A percentile compares a stretch with the other conserved stretches of the same genome.
phyloP scores from a whole-genome alignment of 2,329 filamentous ascomycete genomes.

The Exophiala dermatitidis region DNA sequence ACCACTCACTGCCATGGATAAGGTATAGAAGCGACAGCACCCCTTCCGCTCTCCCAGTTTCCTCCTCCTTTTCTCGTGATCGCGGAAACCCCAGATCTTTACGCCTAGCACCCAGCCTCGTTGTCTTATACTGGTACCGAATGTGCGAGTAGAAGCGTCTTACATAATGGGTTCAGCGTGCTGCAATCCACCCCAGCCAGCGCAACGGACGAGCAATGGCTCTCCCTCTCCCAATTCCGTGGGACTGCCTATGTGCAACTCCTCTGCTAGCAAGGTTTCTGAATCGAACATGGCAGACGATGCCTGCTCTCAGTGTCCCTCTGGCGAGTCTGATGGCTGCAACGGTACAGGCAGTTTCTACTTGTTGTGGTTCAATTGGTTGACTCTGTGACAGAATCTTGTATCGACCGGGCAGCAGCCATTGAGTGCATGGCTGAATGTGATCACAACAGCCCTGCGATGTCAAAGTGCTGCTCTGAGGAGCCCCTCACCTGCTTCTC shows the following conservation, averaged over 20 bases:
- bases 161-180: not conserved
- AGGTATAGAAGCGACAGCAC: too few relatives aligned
- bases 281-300: not conserved
- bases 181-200: not conserved
- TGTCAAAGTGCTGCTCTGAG: not conserved
- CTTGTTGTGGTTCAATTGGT: not conserved
- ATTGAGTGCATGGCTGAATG: constrained; percentile 34
- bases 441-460: not conserved
- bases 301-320: not conserved
- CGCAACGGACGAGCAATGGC: not conserved
- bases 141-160: too few relatives aligned
- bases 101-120: too few relatives aligned
- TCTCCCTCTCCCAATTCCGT: too few relatives aligned
- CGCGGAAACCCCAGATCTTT: too few relatives aligned
- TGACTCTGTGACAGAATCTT: constrained; percentile 27
- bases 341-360: not conserved
- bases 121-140: too few relatives aligned
- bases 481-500: not conserved
- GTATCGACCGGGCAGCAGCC: constrained; percentile 41
- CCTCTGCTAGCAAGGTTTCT: too few relatives aligned
- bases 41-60: too few relatives aligned
- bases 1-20: too few relatives aligned
- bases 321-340: not conserved
- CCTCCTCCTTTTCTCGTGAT: too few relatives aligned
- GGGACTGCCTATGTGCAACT: too few relatives aligned